Evolutionary conservation across 345 rosid genomes (phyloP), one percentile per base, ranked within the genome.

Genomic region (Salix purpurea): DNA sequence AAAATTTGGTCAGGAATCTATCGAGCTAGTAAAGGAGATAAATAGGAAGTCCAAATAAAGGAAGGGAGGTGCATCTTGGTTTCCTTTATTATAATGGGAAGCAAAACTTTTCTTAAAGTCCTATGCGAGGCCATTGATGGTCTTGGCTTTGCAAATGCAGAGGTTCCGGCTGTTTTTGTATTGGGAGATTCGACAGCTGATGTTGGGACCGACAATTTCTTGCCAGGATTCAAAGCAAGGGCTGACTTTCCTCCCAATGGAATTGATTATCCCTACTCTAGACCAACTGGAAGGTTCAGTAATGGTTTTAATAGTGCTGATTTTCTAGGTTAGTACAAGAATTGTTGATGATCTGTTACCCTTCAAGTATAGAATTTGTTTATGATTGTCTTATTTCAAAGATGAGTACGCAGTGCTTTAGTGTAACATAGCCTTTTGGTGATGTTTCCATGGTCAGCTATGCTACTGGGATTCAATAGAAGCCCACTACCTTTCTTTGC

Each of bases 271-370:
- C 91, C 89, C 21, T 9, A 64, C 18, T 69, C 52, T 24, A 86
- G 71, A 75, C 82, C 91, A 11, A 89, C 92, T 2, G 91, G 92
- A 69, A 84, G 92, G 80, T 87, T 88, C 85, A 84, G 92, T 79
- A 89, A 89, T 78, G 92, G 94, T 74, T 73, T 87, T 9, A 89
- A 86, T 40, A 86, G 85, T 39, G 94, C 90, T 54, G 91, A 89
- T 84, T 81, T 81, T 56, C 79, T 86, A 3, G 83, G 94, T 88
- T 68, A 65, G 85, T 77, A 24, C 21, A 30, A 11, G 9, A 16
- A 44, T 3, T 44, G 60, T 54, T 2, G 21, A 54, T 54, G 60
- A 54, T 54, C 0, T 52, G 8, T 52, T 11, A 12, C 50, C 15
- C 15, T 44, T 3, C 1, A 44, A 12, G 14, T 44, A 1, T 44